Percentiles rank a stretch among this genome's conserved stretches.
These are phyloP conservation scores for Achlya hypogyna DNA, from an alignment of 352 stramenopile genomes.

Conservation along the genomic window DNA sequence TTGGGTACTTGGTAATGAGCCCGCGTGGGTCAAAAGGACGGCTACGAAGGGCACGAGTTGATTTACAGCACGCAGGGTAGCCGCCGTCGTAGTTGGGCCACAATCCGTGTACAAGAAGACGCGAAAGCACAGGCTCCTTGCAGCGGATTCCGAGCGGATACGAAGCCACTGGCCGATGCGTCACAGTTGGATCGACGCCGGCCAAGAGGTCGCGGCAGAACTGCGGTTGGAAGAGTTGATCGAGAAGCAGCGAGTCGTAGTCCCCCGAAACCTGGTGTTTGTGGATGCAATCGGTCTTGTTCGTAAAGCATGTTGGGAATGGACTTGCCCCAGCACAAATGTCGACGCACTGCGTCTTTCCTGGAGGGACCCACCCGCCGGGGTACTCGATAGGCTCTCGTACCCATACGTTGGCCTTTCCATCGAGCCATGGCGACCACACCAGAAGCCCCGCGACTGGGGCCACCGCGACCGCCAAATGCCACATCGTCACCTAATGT, in stretches of 20 bases:
- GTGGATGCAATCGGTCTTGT: conserved; percentile 41
- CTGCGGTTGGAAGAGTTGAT: conserved; percentile 71
- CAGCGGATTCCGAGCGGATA: conserved; percentile 51
- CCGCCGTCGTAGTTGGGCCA: conserved; percentile 73
- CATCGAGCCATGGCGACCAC: not conserved
- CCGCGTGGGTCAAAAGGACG: conserved; percentile 39
- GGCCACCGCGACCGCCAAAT: not conserved
- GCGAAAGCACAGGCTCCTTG: conserved; percentile 28
- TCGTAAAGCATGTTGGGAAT: conserved; percentile 44
- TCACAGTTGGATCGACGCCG: conserved; percentile 58
- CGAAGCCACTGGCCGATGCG: conserved; percentile 57
- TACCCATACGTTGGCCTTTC: not conserved
- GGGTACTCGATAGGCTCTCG: conserved; percentile 34
- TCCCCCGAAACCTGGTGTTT: conserved; percentile 55
- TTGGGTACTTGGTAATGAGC: conserved; percentile 33
- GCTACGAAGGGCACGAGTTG: conserved; percentile 38
- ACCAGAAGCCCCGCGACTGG: not conserved
- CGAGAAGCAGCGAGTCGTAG: conserved; percentile 64
- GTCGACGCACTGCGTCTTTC: conserved; percentile 48
- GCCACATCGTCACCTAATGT: not conserved
- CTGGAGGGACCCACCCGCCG: conserved; percentile 37
- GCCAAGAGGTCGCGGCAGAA: conserved; percentile 65
- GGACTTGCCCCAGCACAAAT: conserved; percentile 56
- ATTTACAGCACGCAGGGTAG: conserved; percentile 62
- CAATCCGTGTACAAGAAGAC: conserved; percentile 63